Evolutionary conservation across 2,329 filamentous ascomycete genomes (phyloP).

Genomic region (Cladophialophora immunda): DNA sequence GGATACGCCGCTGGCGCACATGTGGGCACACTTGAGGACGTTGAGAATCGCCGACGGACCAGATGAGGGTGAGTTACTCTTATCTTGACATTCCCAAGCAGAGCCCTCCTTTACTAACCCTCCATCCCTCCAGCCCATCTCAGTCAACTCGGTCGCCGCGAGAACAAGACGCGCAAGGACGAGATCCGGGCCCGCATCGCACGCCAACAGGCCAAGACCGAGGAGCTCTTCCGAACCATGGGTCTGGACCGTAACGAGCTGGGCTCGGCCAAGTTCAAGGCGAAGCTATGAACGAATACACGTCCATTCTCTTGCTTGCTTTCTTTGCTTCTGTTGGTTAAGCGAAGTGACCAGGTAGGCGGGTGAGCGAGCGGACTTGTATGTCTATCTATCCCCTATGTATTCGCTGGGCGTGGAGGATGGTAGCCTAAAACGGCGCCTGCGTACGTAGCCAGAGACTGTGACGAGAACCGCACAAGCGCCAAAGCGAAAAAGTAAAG

Average conservation of each 20-base stretch:
- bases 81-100: conserved; percentile 82
- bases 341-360: background rate
- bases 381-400: background rate
- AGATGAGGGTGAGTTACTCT: conserved; percentile 83
- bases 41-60: conserved; percentile 90
- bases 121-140: conserved; percentile 71
- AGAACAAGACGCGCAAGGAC: conserved; percentile 51
- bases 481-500: no score
- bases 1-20: conserved; percentile 85
- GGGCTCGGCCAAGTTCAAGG: conserved; percentile 32
- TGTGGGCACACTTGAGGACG: conserved; percentile 80
- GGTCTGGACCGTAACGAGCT: conserved; percentile 28
- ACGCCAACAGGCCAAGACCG: conserved; percentile 26
- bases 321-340: background rate
- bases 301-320: background rate
- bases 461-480: no score
- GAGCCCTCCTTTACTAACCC: background rate
- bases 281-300: conserved; percentile 25
- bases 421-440: no score
- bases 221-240: conserved; percentile 30
- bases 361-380: background rate
- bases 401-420: background rate
- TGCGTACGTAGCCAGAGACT: no score
- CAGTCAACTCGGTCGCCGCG: conserved; percentile 63
- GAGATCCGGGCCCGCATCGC: conserved; percentile 32